Conservation (phyloP, 2,329 filamentous ascomycete genomes). For the Balansia obtecta region DNA sequence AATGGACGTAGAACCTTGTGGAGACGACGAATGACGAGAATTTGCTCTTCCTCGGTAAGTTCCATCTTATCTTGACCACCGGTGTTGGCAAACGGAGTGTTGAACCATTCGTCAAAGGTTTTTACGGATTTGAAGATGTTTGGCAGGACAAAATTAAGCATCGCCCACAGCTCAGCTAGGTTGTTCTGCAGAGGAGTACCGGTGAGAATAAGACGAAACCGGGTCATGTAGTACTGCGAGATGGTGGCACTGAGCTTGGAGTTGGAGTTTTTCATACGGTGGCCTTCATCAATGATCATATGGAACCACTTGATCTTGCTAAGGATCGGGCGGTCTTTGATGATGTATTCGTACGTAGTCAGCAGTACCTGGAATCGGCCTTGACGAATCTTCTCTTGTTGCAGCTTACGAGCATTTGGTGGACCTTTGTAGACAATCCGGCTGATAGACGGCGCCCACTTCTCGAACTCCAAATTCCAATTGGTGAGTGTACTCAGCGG, state of each 20-base stretch:
- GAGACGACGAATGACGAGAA: conserved; percentile 93
- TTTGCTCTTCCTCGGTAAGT: conserved; percentile 96
- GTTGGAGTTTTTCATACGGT: conserved; percentile 97
- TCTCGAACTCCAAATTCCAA: conserved; percentile 97
- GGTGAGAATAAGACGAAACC: conserved; percentile 92
- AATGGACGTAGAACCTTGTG: conserved; percentile 97
- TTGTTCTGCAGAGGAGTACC: conserved; percentile 98
- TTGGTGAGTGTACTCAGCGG: conserved; percentile 95
- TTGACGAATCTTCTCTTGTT: conserved; percentile 88
- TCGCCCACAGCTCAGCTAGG: conserved; percentile 86
- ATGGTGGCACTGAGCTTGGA: conserved; percentile 95
- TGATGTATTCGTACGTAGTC: conserved; percentile 98
- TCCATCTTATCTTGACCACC: conserved; percentile 98
- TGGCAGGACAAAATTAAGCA: conserved; percentile 95
- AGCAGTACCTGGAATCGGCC: conserved; percentile 92
- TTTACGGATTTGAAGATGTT: conserved; percentile 99
- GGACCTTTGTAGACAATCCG: conserved; percentile 96
- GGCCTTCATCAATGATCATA: conserved; percentile 99
- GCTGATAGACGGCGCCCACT: conserved; percentile 82
- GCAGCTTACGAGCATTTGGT: conserved; percentile 73
- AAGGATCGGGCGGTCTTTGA: conserved; percentile 89
- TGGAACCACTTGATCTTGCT: conserved; percentile 99
- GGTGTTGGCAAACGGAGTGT: conserved; percentile 96
- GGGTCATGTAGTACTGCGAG: conserved; percentile 86
- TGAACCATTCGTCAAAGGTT: conserved; percentile 99